These are phyloP conservation scores for Trichosporon coremiiforme DNA, from an alignment of 1,284 basidiomycete genomes.

Conservation along the genomic window DNA sequence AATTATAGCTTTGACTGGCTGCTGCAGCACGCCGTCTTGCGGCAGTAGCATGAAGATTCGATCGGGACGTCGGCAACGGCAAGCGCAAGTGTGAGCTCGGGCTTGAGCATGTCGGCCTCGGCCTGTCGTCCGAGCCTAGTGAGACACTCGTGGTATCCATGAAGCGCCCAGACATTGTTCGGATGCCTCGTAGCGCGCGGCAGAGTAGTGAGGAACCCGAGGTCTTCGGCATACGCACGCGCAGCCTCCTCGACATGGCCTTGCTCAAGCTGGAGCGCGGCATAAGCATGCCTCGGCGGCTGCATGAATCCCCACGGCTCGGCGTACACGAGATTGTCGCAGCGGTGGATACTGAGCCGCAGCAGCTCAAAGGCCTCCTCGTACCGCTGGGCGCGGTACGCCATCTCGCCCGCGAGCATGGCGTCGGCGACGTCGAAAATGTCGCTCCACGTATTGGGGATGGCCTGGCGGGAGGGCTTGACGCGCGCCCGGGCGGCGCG, in stretches of 20 bases:
- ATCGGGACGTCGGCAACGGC: constrained; percentile 47
- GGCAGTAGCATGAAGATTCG: constrained; percentile 45
- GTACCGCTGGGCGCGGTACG: constrained; percentile 44
- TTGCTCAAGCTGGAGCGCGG: constrained; percentile 48
- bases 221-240: constrained; percentile 44
- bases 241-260: constrained; percentile 43
- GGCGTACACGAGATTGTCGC: constrained; percentile 45
- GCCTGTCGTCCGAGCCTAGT: constrained; percentile 35
- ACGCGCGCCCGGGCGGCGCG: constrained; percentile 30
- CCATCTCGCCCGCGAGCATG: constrained; percentile 50
- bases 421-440: constrained; percentile 44
- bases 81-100: constrained; percentile 41
- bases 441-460: constrained; percentile 42
- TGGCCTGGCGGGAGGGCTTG: constrained; percentile 36
- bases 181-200: constrained; percentile 48
- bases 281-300: constrained; percentile 51
- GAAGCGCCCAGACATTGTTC: constrained; percentile 53
- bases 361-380: constrained; percentile 42
- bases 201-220: constrained; percentile 42
- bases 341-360: constrained; percentile 38
- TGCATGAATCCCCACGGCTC: constrained; percentile 54
- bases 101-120: constrained; percentile 41
- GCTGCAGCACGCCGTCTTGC: constrained; percentile 20
- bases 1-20: background rate
- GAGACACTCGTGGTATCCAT: constrained; percentile 52